Base-by-base conservation (phyloP, 1,284 basidiomycete genomes). In the Leccinum griseonigrum region DNA sequence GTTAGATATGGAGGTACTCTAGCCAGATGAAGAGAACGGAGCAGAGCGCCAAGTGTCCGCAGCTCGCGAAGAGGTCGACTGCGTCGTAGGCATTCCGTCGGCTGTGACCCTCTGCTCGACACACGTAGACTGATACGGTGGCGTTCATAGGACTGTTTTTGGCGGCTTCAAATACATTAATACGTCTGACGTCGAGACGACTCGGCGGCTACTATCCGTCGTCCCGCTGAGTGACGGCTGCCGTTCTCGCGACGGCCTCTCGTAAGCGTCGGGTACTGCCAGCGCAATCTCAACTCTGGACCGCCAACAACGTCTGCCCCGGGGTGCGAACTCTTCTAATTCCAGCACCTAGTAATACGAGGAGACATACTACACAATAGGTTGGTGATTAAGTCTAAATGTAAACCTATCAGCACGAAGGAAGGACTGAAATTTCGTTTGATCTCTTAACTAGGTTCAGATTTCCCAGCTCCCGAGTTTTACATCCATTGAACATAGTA, bases 71-170 rank as follows among this genome's bases (percentile, higher is more conserved):
- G 86, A 90, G 66, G 75, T 77, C 8, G 82, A 86, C 60, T 90
- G 88, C 69, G 75, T 85, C 55, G 87, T 89, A 67, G 69, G 84
- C 76, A 46, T 56, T 61, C 40, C 31, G 48, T 36, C 57, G 11
- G 38, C 36, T 34, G 36, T 55, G 40, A 58, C 58, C 22, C 22
- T 26, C 34, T 13, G 22, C 14, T 10, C 29, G 59, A 34, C 29
- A 5, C 54, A 14, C 13, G 7, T 54, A 28, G 52, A 32, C 60
- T 64, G 26, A 65, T 29, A 26, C 22, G 22, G 56, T 36, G 32
- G 53, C 36, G 28, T 59, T 58, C 58, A 2, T 66, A 90, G 88
- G 88, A 91, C 65, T 91, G 89, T 71, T 87, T 77, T 89, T 76
- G 86, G 87, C n/a, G 74, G 83, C 60, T 88, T 79, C 66, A 77